Percentiles rank a stretch among this genome's conserved stretches.
These are phyloP conservation scores for Euphrasia confusa DNA, from an alignment of 257 asterid species.

Conservation along the genomic window DNA sequence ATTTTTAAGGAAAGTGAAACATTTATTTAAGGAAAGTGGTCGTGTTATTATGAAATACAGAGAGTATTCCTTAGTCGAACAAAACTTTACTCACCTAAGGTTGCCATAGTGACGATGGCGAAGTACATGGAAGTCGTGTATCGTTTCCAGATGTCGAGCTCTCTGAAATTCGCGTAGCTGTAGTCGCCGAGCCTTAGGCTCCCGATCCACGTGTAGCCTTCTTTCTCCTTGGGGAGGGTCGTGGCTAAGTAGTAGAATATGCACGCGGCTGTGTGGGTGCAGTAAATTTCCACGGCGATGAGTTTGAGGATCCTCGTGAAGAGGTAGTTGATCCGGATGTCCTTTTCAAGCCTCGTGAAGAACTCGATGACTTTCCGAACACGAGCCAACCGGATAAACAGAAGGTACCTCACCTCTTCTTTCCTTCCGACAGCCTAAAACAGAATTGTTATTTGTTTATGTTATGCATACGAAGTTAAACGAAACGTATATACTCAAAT, in stretches of 20 bases:
- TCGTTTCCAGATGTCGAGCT: constrained; percentile 72
- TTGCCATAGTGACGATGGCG: constrained; percentile 95
- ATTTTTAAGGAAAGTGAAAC: no score
- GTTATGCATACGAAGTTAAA: not conserved
- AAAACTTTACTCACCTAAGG: constrained; percentile 60
- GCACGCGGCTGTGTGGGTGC: constrained; percentile 98
- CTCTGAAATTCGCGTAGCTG: constrained; percentile 66
- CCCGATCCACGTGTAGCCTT: constrained; percentile 96
- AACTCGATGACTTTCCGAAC: constrained; percentile 59
- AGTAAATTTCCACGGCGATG: constrained; percentile 70
- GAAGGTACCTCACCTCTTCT: constrained; percentile 79
- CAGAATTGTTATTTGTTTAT: no score
- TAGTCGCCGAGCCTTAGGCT: constrained; percentile 81
- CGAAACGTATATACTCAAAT: not conserved
- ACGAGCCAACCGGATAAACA: constrained; percentile 75
- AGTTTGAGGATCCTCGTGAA: constrained; percentile 81
- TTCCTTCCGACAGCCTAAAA: constrained; percentile 51
- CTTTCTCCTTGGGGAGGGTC: constrained; percentile 65
- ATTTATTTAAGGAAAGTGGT: no score
- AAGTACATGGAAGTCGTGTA: constrained; percentile 81
- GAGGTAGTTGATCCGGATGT: constrained; percentile 79
- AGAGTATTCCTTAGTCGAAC: no score
- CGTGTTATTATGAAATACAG: no score
- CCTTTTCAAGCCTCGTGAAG: constrained; percentile 75
- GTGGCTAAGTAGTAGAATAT: constrained; percentile 91